Conservation (phyloP, 2,329 filamentous ascomycete species). For the Hypocrella siamensis region DNA sequence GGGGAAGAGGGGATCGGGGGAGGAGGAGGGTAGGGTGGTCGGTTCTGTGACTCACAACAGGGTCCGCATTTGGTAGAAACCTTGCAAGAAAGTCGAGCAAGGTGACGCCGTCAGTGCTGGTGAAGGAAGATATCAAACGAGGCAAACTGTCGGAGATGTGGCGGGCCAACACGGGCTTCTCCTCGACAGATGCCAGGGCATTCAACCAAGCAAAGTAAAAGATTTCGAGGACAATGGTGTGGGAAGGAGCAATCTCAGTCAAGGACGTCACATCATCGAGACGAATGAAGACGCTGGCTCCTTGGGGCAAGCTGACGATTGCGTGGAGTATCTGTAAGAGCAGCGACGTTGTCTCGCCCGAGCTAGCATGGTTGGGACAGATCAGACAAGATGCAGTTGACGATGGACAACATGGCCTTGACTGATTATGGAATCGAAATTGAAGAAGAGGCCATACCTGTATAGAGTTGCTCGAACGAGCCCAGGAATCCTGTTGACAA, state of each 20-base stretch:
- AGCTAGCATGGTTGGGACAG: constrained; percentile 17
- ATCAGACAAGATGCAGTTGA: neutral
- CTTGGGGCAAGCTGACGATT: constrained; percentile 35
- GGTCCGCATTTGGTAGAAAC: constrained; percentile 32
- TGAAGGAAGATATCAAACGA: constrained; percentile 35
- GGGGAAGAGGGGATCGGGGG: constrained; percentile 3
- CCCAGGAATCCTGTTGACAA: constrained; percentile 35
- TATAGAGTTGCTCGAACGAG: constrained; percentile 36
- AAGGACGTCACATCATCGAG: constrained; percentile 38
- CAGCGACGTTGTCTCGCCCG: constrained; percentile 32
- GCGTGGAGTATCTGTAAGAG: constrained; percentile 42
- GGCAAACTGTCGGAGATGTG: constrained; percentile 33
- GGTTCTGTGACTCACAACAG: constrained; percentile 23
- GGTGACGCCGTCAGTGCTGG: constrained; percentile 42
- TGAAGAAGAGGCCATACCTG: constrained; percentile 36
- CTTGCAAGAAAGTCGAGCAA: constrained; percentile 40
- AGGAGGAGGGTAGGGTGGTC: neutral
- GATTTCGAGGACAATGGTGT: constrained; percentile 38
- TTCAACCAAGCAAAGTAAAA: constrained; percentile 42
- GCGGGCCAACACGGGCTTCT: constrained; percentile 13
- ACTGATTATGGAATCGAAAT: no score
- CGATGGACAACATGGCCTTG: neutral
- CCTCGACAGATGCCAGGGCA: constrained; percentile 17
- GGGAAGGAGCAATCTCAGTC: constrained; percentile 37
- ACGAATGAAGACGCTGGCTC: constrained; percentile 30